Conservation (phyloP, 2,329 filamentous ascomycete genomes). For the Microcera coccophila region DNA sequence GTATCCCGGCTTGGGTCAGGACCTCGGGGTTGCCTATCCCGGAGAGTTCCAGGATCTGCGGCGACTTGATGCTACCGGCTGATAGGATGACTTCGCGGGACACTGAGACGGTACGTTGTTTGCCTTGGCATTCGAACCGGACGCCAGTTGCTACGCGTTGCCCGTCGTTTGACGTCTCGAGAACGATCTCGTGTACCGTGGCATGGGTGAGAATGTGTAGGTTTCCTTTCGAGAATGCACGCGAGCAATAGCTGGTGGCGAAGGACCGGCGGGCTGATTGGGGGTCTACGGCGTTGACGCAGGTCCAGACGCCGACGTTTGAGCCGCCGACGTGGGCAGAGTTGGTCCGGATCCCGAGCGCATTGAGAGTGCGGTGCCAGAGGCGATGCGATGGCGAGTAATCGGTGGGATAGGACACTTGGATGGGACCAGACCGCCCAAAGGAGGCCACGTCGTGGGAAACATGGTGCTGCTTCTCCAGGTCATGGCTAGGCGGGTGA, state of each 20-base stretch:
- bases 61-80: slow-evolving; percentile 55
- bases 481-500: slow-evolving; percentile 35
- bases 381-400: slow-evolving; percentile 40
- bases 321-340: slow-evolving; percentile 48
- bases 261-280: slow-evolving; percentile 47
- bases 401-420: slow-evolving; percentile 43
- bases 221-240: slow-evolving; percentile 40
- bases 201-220: slow-evolving; percentile 35
- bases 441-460: slow-evolving; percentile 38
- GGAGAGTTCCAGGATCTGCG: slow-evolving; percentile 57
- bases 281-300: slow-evolving; percentile 47
- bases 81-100: slow-evolving; percentile 55
- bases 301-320: slow-evolving; percentile 47
- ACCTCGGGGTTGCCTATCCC: slow-evolving; percentile 50
- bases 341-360: slow-evolving; percentile 38
- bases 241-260: slow-evolving; percentile 43
- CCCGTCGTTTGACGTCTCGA: slow-evolving; percentile 18
- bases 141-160: slow-evolving; percentile 29
- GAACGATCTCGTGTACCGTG: slow-evolving; percentile 24
- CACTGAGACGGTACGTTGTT: slow-evolving; percentile 34
- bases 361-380: slow-evolving; percentile 47
- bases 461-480: slow-evolving; percentile 34
- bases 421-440: slow-evolving; percentile 45
- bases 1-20: slow-evolving; percentile 36
- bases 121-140: slow-evolving; percentile 36